Percentiles rank a stretch among this genome's conserved stretches.
Conservation (phyloP, 768 basidiomycete species). For the Pulveroboletus sp. region DNA sequence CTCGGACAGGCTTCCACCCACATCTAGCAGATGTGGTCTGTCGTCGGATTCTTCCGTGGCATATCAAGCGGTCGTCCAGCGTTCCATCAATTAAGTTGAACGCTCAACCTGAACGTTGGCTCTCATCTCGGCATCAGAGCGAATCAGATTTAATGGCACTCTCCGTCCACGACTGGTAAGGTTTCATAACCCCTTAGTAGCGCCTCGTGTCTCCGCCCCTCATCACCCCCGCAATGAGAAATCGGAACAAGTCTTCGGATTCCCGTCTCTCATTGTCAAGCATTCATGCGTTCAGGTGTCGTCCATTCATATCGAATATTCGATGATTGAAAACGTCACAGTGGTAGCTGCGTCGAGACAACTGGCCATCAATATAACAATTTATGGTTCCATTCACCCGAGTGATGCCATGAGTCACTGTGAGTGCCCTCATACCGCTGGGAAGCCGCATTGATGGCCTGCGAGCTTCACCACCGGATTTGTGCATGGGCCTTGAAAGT, state of each 20-base stretch:
- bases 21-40: slow-evolving; percentile 3
- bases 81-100: slow-evolving; percentile 6
- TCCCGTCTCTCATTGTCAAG: slow-evolving; percentile 10
- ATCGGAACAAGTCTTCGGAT: slow-evolving; percentile 11
- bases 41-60: slow-evolving; percentile 7
- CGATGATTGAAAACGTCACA: slow-evolving; percentile 17
- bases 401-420: slow-evolving; percentile 7
- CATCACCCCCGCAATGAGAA: slow-evolving; percentile 22
- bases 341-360: slow-evolving; percentile 8
- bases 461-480: slow-evolving; percentile 3
- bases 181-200: slow-evolving; percentile 21
- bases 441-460: not conserved
- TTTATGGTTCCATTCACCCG: slow-evolving; percentile 1
- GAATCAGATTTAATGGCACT: slow-evolving; percentile 13
- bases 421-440: not conserved
- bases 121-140: slow-evolving; percentile 27
- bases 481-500: slow-evolving; percentile 11
- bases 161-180: slow-evolving; percentile 9
- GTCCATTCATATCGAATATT: slow-evolving; percentile 17
- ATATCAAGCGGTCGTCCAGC: slow-evolving; percentile 7
- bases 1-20: slow-evolving; percentile 16
- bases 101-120: slow-evolving; percentile 4
- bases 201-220: slow-evolving; percentile 17
- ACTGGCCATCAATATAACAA: slow-evolving; percentile 4
- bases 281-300: slow-evolving; percentile 7